These are phyloP conservation scores for Clavispora santaluciae DNA, from an alignment of 805 yeast species.

Conservation along the genomic window DNA sequence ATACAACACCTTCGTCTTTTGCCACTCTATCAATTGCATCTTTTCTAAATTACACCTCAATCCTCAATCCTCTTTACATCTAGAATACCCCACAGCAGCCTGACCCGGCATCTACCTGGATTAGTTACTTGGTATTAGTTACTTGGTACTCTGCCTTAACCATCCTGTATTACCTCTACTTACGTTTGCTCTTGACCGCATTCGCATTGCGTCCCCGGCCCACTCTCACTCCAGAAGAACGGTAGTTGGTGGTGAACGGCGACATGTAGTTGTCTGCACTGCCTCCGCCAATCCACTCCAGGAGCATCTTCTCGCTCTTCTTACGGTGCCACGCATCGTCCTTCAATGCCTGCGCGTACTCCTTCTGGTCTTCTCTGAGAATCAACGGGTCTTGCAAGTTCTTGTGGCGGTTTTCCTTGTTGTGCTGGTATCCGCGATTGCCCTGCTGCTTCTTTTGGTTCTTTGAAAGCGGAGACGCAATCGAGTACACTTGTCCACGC, in stretches of 20 bases:
- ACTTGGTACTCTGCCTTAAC: not conserved
- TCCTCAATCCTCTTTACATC: no score
- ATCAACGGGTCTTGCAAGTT: conserved; percentile 45
- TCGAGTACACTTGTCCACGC: conserved; percentile 75
- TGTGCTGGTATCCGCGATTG: conserved; percentile 74
- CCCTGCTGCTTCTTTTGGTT: conserved; percentile 68
- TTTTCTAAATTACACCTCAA: no score
- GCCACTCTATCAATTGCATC: no score
- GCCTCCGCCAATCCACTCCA: conserved; percentile 94
- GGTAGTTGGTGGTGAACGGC: conserved; percentile 60
- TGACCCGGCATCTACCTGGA: no score
- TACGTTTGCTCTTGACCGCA: conserved; percentile 36
- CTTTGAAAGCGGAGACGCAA: conserved; percentile 86
- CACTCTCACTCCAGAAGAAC: conserved; percentile 60
- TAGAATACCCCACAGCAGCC: no score
- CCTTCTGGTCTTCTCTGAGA: conserved; percentile 90
- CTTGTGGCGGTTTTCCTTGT: conserved; percentile 54
- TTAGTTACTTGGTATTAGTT: no score
- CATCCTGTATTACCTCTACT: conserved; percentile 3
- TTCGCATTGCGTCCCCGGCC: conserved; percentile 84
- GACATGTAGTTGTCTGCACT: conserved; percentile 81
- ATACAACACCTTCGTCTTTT: no score
- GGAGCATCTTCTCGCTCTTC: conserved; percentile 78
- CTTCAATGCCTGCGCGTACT: conserved; percentile 81
- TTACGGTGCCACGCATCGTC: conserved; percentile 83